Base-by-base conservation (phyloP, 2,329 filamentous ascomycete species). In the Xylariaceae sp. region DNA sequence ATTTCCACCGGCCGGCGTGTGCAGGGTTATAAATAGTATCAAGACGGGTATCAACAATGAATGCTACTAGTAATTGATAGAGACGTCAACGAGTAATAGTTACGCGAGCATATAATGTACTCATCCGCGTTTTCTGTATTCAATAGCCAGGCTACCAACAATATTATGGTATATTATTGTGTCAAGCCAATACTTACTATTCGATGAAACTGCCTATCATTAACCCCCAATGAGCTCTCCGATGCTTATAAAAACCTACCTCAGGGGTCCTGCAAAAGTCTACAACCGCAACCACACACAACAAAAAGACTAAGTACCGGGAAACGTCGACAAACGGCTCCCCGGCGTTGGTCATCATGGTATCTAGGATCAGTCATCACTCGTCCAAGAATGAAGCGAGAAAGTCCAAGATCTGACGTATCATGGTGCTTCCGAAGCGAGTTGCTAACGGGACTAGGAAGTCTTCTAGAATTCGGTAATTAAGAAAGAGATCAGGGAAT, bases 101-200 rank as follows among this genome's bases (percentile, higher is more conserved):
- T 19, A 2, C 9, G 40, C 44, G 79, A 79, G 0, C 79, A 79
- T 7, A 76, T 62, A 23, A 82, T 70, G 18, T 67, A 68, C 1
- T 78, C 79, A 37, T 78, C 74, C 75, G 63, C 43, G 83, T 73
- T 0, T 74, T 74, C 3, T 70, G 68, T n/a, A n/a, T n/a, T n/a
- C n/a, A n/a, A n/a, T n/a, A 77, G 3, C 75, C 73, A 0, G 70
- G 78, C 56, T 74, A 80, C 55, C 50, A 51, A 26, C 32, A 32
- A 26, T 21, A 45, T 41, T 20, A 20, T 42, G 21, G n/a, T 10
- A 46, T 19, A 40, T 40, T 49, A 19, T n/a, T n/a, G 26, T 43
- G 12, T 10, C 32, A 26, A 12, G 20, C 42, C 9, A 40, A 18
- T 14, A 42, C 26, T 44, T 42, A 26, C 18, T 29, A 29, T 20